Evolutionary conservation across 2,329 filamentous ascomycete species (phyloP).

Genomic region (Trichoderma cornu-damae): DNA sequence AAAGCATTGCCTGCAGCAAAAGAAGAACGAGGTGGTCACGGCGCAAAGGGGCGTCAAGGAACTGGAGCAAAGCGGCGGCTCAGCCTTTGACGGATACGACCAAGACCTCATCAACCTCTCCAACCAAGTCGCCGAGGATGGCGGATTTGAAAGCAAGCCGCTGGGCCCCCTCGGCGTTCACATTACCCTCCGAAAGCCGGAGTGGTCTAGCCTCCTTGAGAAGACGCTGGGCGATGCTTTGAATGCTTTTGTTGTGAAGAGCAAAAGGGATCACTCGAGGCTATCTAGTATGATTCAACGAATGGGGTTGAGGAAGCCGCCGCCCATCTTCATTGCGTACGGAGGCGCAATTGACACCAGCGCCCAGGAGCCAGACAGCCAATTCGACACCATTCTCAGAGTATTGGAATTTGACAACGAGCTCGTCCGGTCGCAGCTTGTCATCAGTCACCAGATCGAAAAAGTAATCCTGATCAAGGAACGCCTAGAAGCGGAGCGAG

Average conservation of each 20-base stretch:
- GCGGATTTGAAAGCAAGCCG: conserved; percentile 63
- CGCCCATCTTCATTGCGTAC: conserved; percentile 38
- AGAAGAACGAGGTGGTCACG: conserved; percentile 50
- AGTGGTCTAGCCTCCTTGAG: conserved; percentile 82
- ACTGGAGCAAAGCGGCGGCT: conserved; percentile 54
- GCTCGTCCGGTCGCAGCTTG: conserved; percentile 70
- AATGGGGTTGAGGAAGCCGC: conserved; percentile 46
- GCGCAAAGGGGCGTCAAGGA: conserved; percentile 42
- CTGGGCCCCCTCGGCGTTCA: conserved; percentile 79
- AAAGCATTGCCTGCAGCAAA: conserved; percentile 35
- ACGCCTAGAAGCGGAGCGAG: conserved; percentile 58
- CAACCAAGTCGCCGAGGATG: conserved; percentile 62
- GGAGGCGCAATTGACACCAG: conserved; percentile 33
- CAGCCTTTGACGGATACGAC: conserved; percentile 61
- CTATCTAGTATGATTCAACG: conserved; percentile 61
- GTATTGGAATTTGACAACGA: conserved; percentile 78
- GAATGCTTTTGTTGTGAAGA: conserved; percentile 75
- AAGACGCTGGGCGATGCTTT: conserved; percentile 64
- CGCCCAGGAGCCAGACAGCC: conserved; percentile 62
- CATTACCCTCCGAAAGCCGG: conserved; percentile 68
- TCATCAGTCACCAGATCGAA: conserved; percentile 79
- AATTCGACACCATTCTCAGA: conserved; percentile 72
- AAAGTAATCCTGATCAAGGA: conserved; percentile 74
- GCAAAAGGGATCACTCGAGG: conserved; percentile 66
- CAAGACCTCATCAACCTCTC: conserved; percentile 59